Evolutionary conservation across 495 filamentous ascomycete species (phyloP).

Genomic region (Hamigera avellanea): DNA sequence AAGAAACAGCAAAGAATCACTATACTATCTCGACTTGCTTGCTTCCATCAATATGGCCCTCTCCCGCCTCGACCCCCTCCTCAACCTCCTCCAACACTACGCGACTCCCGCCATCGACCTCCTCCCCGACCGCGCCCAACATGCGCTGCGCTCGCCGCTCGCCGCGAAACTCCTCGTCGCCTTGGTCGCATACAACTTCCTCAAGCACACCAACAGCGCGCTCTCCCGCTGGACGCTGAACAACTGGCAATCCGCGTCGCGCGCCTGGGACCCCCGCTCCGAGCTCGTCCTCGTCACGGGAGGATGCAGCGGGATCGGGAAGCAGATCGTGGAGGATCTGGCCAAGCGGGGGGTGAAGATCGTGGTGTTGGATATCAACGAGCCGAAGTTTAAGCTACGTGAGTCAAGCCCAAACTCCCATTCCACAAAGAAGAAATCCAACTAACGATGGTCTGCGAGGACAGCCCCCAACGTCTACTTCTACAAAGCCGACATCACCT

Average conservation of each 20-base stretch:
- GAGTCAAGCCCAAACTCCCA: background rate
- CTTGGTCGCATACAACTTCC: conserved; percentile 22
- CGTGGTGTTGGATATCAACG: conserved; percentile 38
- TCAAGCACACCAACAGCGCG: conserved; percentile 28
- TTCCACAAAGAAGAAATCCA: conserved; percentile 42
- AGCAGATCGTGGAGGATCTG: conserved; percentile 21
- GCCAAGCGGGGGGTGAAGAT: conserved; percentile 23
- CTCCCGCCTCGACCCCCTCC: conserved; percentile 5
- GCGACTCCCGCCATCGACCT: conserved; percentile 14
- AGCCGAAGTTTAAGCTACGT: conserved; percentile 23
- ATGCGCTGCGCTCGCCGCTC: conserved; percentile 15
- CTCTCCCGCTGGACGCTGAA: conserved; percentile 34
- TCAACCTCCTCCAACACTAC: conserved; percentile 18
- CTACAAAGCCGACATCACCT: conserved; percentile 44
- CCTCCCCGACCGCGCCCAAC: conserved; percentile 18
- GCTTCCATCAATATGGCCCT: conserved; percentile 9
- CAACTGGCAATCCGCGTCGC: conserved; percentile 33
- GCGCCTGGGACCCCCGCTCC: conserved; percentile 22
- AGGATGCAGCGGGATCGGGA: conserved; percentile 36
- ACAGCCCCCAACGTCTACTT: conserved; percentile 29
- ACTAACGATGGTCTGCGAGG: conserved; percentile 39
- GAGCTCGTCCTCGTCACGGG: conserved; percentile 40
- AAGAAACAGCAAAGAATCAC: no score
- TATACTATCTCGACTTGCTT: no score
- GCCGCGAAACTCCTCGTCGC: conserved; percentile 18